These are phyloP conservation scores for Trichophyton simii DNA, from an alignment of 2,329 filamentous ascomycete genomes.

Conservation along the genomic window DNA sequence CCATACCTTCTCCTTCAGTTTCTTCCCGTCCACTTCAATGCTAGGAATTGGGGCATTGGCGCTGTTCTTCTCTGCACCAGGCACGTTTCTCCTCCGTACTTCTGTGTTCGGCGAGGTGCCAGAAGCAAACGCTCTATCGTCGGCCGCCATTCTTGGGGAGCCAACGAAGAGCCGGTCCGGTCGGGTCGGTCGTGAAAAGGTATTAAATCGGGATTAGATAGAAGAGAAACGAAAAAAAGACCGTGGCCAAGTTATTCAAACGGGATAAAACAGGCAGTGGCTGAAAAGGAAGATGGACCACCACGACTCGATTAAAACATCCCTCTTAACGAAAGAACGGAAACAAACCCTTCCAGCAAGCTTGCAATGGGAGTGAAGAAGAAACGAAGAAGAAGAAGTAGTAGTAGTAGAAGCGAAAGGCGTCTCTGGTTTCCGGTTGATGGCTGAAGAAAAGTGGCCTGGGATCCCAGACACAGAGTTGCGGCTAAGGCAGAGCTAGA, in stretches of 20 bases:
- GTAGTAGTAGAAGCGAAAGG: background rate
- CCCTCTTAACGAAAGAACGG: constrained; percentile 1
- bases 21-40: constrained; percentile 22
- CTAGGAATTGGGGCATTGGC: constrained; percentile 13
- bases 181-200: background rate
- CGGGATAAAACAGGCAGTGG: background rate
- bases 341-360: constrained; percentile 4
- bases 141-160: constrained; percentile 21
- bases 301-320: background rate
- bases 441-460: background rate
- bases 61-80: constrained; percentile 21
- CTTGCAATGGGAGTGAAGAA: constrained; percentile 1
- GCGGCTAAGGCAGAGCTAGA: constrained; percentile 1
- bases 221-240: background rate
- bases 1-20: constrained; percentile 26
- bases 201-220: background rate
- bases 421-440: background rate
- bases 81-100: constrained; percentile 32
- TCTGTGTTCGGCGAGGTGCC: constrained; percentile 25
- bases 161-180: background rate
- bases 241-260: background rate
- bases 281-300: background rate
- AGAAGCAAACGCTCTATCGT: constrained; percentile 24
- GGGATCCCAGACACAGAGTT: background rate
- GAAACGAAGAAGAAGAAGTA: background rate